Conservation (phyloP, 495 filamentous ascomycete genomes). For the Hyaloscypha bicolor region DNA sequence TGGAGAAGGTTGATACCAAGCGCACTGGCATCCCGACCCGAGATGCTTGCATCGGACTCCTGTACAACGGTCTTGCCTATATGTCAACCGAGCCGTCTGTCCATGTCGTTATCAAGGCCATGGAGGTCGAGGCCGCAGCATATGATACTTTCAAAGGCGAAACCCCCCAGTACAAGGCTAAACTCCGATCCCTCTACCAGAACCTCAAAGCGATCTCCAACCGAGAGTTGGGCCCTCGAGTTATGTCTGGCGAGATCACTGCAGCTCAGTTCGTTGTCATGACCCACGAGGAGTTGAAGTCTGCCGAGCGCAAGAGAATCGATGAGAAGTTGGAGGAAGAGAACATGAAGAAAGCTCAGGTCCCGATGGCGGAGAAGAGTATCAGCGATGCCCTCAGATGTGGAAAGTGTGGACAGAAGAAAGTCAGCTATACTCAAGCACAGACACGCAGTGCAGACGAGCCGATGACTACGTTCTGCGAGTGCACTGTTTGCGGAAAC, state of each 20-base stretch:
- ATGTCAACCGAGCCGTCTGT: constrained; percentile 57
- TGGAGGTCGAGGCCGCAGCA: constrained; percentile 73
- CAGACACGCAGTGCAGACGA: constrained; percentile 96
- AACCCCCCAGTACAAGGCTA: constrained; percentile 72
- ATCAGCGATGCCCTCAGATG: constrained; percentile 86
- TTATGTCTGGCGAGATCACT: constrained; percentile 71
- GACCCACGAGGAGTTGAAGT: constrained; percentile 77
- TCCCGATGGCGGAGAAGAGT: constrained; percentile 83
- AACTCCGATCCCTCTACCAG: constrained; percentile 88
- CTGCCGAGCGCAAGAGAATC: constrained; percentile 63
- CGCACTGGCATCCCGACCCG: constrained; percentile 72
- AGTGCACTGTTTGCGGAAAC: constrained; percentile 74
- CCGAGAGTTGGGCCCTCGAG: constrained; percentile 68
- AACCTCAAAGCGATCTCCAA: constrained; percentile 94
- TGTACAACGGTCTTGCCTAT: constrained; percentile 81
- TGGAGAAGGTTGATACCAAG: constrained; percentile 72
- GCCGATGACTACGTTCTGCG: constrained; percentile 84
- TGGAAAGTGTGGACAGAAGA: constrained; percentile 86
- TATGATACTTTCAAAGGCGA: constrained; percentile 66
- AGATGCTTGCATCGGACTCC: constrained; percentile 82
- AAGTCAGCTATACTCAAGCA: constrained; percentile 92
- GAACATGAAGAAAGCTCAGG: constrained; percentile 95
- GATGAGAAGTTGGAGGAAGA: constrained; percentile 76
- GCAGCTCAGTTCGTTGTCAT: constrained; percentile 74
- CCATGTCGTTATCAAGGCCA: constrained; percentile 65